Base-by-base conservation (phyloP, 169 alveolate genomes). In the Eimeria sp. region DNA sequence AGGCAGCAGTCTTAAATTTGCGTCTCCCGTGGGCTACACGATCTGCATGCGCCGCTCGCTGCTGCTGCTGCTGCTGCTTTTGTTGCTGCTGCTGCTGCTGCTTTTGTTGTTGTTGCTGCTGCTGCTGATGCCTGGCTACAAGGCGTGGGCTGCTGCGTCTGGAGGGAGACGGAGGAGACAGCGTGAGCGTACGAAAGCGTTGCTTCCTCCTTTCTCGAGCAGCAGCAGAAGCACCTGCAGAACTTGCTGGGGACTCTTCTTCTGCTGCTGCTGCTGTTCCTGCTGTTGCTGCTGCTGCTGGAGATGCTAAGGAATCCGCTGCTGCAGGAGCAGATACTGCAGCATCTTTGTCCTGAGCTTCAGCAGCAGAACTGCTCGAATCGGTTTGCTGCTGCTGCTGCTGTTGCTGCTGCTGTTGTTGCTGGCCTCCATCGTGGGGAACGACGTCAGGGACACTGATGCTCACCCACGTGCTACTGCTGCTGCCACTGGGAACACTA, bases 81-180 rank as follows among this genome's bases (percentile, higher is more conserved):
- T 34, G 87, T 61, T 34, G 87, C 87, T 34, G 87, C 89, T 82
- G 90, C 90, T 82, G 90, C 90, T 49, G 90, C 49, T 47, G 90
- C 70, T 47, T 70, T 25, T 43, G 90, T 72, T 47, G 89, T 72
- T 80, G 89, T 73, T 82, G 90, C 90, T 49, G 90, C 49, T 20
- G 90, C 49, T 43, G 90, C 90, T 47, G 90, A 61, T 78, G 88
- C 63, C n/a, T 25, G 9, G 11, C 27, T 61, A 25, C 70, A 16
- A 4, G 70, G 3, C n/a, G 27, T 61, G 7, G 27, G 83, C 63
- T 78, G 88, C 61, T 78, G 88, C 88, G 45, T 43, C 30, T 78
- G 88, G n/a, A 25, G 27, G 61, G 88, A 45, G 88, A 30, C 40
- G 30, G 40, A 43, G 61, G 88, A 45, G 63, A 75, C 45, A 34